These are phyloP conservation scores for Penicillium coprophilum DNA, from an alignment of 495 filamentous ascomycete species.

Conservation along the genomic window DNA sequence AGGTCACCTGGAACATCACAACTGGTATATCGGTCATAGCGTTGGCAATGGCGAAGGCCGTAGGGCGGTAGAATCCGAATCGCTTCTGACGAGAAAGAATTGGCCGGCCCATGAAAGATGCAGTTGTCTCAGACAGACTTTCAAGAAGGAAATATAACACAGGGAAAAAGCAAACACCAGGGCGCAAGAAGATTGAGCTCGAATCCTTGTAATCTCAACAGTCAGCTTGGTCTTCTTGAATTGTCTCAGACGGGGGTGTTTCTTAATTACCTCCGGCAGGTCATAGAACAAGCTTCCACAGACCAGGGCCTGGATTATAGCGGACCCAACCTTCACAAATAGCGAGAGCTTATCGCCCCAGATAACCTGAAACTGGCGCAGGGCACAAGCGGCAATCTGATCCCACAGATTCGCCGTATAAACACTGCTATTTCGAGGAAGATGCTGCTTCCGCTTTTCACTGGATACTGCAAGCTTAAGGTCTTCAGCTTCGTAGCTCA, in stretches of 20 bases:
- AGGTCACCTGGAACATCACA: constrained; percentile 61
- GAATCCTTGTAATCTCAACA: neutral
- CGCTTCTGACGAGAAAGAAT: constrained; percentile 46
- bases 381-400: constrained; percentile 58
- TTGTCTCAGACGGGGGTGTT: neutral
- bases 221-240: neutral
- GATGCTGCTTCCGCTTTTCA: constrained; percentile 54
- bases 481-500: constrained; percentile 44
- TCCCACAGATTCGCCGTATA: constrained; percentile 58
- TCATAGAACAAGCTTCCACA: constrained; percentile 47
- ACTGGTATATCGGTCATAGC: constrained; percentile 75
- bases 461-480: constrained; percentile 44
- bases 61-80: constrained; percentile 76
- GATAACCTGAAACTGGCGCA: constrained; percentile 43
- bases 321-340: constrained; percentile 27
- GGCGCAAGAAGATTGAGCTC: constrained; percentile 41
- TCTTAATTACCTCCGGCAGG: constrained; percentile 31
- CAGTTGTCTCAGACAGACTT: constrained; percentile 40
- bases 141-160: constrained; percentile 43
- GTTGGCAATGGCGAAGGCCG: constrained; percentile 77
- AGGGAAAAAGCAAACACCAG: constrained; percentile 42
- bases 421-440: constrained; percentile 38
- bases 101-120: constrained; percentile 42
- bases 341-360: constrained; percentile 40
- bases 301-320: constrained; percentile 41